Evolutionary conservation across 345 rosid species (phyloP), one percentile per base, ranked within the genome.

Genomic region (Laguncularia racemosa): DNA sequence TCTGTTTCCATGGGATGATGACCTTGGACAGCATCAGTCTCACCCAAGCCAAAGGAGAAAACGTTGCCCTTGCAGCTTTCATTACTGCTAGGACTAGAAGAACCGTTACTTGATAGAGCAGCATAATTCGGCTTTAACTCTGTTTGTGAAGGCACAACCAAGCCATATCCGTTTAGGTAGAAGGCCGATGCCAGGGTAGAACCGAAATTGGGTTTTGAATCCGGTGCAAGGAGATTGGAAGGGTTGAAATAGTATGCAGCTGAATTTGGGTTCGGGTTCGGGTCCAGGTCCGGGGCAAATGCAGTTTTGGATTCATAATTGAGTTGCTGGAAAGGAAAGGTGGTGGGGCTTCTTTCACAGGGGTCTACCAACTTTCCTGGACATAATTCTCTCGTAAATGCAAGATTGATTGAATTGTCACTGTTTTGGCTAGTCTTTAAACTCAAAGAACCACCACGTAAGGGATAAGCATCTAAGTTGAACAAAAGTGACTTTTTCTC

Each of bases 241-340:
- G n/a, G 15, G 50, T 50, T 50, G 53, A 26, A 48, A 20, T 9
- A 47, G 18, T 18, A 58, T 58, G 52, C 48, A 18, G 61, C 19
- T 55, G 23, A 16, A 33, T 33, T 23, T 6, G 1, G 57, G 50
- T 33, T 53, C 28, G 1, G 57, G 50, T 33, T 53, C 23, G 51
- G 68, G 16, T 65, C 45, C 50, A 45, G 14, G 50, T 65, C 61
- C 6, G 26, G 17, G n/a, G 62, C 16, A 44, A 45, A 58, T 18
- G 55, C 51, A 13, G 54, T n/a, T 9, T 17, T 48, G 8, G 64
- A 49, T 2, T 40, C 50, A 12, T 40, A 52, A 55, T 18, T 53
- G 7, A 45, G 14, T 14, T 62, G 58, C 65, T 62, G 58, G 58
- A 62, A 62, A 16, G 65, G 51, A 45, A 62, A 62, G 1, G 21